Evolutionary conservation across 371 early-diverging fungal genomes (phyloP), one percentile per base, ranked within the genome.

Genomic region (Chytridiales sp.): DNA sequence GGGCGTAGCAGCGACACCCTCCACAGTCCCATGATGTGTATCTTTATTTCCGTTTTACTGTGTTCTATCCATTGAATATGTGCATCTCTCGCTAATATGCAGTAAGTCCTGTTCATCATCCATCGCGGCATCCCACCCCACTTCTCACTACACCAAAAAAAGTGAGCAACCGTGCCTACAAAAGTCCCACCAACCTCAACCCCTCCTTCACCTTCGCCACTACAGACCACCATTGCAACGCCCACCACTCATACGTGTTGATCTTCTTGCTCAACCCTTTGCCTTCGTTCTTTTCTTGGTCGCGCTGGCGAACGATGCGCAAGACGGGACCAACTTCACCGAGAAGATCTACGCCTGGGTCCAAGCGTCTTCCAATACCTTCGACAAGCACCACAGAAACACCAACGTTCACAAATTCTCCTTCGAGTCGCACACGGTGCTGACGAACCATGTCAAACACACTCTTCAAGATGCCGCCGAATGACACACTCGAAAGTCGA

Each of bases 391-490:
- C 80, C 62, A 93, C 87, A 15, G 90, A 85, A 35, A 98, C 88
- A 5, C 90, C 85, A 1, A 96, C 85, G 70, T 95, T 95, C 31
- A 89, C 86, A 79, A 94, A 98, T 51, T 93, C 94, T 0, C 93
- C 92, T 61, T 95, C 97, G 47, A 97, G 74, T 48, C 87, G 85
- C 5, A 97, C 94, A 54, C 90, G 94, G 69, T 98, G 94, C 6
- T 80, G 68, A 11, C 95, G 81, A 3, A 95, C 95, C 84, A 90
- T 87, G 35, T 79, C 70, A 81, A 93, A 85, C 0, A 92, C 93
- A 4, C 79, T 80, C 17, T 69, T 64, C 35, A 98, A 73, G n/a
- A 96, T 73, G 52, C 86, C 86, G 0, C 83, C 85, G 50, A 94
- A 88, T 27, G 83, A 81, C 30, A 96, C 80, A 36, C 87, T 81